Base-by-base conservation (phyloP, 768 basidiomycete species). In the Austroboletus eburneus region DNA sequence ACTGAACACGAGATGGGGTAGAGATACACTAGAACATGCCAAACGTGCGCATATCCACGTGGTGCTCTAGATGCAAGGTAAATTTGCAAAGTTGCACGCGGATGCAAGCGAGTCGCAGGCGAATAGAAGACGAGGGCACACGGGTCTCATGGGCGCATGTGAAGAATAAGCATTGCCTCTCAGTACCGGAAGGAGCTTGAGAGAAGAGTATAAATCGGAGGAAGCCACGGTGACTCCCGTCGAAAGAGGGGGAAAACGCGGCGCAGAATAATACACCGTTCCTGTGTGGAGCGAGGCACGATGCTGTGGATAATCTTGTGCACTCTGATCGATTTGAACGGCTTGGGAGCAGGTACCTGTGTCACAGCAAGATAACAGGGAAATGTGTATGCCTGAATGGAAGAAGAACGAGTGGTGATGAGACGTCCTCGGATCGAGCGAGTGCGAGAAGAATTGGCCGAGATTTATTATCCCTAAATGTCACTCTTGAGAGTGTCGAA, bases 101-200 rank as follows among this genome's bases (percentile, higher is more conserved):
- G 21, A 39, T 36, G 32, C 36, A 43, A 35, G 47, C 36, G 35
- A 18, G 21, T 32, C 30, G 39, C 8, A 51, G 38, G 40, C 32
- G 42, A 42, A 43, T 13, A 23, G 54, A 45, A 42, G 49, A 27
- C 21, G 29, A 4, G 16, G n/a, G 25, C 32, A 24, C 42, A 18
- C 34, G 45, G 21, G 53, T 36, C 25, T 25, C 25, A 45, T 43
- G 45, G 32, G 23, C 8, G 20, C 50, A 50, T 46, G 52, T 41
- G 45, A 49, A 39, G 33, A 46, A 38, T 23, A 44, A 40, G 48
- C 48, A 49, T 59, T 51, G 42, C 39, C 43, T 33, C 45, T 50
- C 44, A 39, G 39, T 44, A n/a, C 47, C 59, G 59, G 59, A 62
- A 61, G 57, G 60, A 62, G 9, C 58, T 48, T 52, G 48, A 20